A percentile compares a stretch with the other conserved stretches of the same genome.
Evolutionary conservation across 2,329 filamentous ascomycete genomes (phyloP).

Genomic region (Fusarium papillatum): DNA sequence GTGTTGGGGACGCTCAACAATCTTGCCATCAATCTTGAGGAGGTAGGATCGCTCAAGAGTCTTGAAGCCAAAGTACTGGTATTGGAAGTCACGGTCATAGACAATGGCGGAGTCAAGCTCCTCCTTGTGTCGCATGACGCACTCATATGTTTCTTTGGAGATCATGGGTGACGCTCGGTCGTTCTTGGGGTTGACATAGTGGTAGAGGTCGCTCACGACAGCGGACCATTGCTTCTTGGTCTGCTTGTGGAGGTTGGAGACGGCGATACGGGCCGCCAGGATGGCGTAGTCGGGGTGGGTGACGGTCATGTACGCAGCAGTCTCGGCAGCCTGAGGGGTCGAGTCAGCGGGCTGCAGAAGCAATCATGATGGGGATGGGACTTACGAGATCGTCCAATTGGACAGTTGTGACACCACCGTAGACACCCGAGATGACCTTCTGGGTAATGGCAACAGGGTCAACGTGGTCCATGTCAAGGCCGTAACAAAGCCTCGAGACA

Average conservation of each 20-base stretch:
- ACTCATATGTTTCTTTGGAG: constrained; percentile 89
- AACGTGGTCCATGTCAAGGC: constrained; percentile 93
- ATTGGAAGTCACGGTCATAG: constrained; percentile 99
- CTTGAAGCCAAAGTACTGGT: constrained; percentile 99
- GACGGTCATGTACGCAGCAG: constrained; percentile 99
- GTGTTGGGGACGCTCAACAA: constrained; percentile 97
- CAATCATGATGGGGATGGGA: constrained; percentile 23
- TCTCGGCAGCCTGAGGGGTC: constrained; percentile 86
- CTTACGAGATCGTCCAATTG: constrained; percentile 97
- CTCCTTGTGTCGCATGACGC: constrained; percentile 94
- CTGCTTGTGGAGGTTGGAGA: constrained; percentile 99
- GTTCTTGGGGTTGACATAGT: constrained; percentile 98
- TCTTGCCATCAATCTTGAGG: constrained; percentile 94
- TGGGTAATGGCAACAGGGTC: constrained; percentile 98
- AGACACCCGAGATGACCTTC: constrained; percentile 99
- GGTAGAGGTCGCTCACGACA: constrained; percentile 92
- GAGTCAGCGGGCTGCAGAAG: constrained; percentile 16
- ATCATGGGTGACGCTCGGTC: constrained; percentile 91
- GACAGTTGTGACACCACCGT: constrained; percentile 96
- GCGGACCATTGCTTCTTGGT: constrained; percentile 99
- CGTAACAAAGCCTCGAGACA: constrained; percentile 97
- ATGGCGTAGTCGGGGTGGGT: constrained; percentile 99
- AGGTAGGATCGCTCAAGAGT: constrained; percentile 98
- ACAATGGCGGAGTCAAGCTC: constrained; percentile 99
- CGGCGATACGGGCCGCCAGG: constrained; percentile 96